Conservation (phyloP, 352 stramenopile species). For the Halophytophthora batemanensis region DNA sequence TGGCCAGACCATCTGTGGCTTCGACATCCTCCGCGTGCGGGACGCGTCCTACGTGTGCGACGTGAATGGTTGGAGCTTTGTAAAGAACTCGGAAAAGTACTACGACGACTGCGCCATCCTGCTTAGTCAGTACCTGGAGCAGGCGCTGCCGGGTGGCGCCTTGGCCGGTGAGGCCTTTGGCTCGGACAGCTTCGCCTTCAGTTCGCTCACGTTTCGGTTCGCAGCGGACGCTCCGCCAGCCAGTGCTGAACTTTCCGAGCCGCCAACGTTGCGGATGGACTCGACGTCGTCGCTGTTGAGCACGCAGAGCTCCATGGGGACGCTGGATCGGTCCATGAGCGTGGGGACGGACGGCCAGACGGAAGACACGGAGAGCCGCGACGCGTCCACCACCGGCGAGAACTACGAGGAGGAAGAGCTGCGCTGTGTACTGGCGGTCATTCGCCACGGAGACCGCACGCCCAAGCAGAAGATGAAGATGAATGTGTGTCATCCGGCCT, state of each 20-base stretch:
- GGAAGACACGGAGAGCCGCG: constrained; percentile 24
- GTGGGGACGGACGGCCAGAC: constrained; percentile 7
- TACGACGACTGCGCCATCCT: constrained; percentile 98
- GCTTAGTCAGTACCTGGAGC: constrained; percentile 80
- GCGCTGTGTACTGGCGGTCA: constrained; percentile 98
- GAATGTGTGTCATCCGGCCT: constrained; percentile 87
- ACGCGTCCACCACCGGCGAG: constrained; percentile 20
- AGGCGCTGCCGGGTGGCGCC: constrained; percentile 39
- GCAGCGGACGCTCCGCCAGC: constrained; percentile 33
- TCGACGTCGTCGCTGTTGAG: constrained; percentile 20
- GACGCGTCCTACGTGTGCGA: constrained; percentile 97
- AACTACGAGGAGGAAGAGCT: constrained; percentile 93
- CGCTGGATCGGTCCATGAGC: constrained; percentile 5
- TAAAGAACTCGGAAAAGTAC: constrained; percentile 99
- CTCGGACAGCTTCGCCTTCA: constrained; percentile 50
- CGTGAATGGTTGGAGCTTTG: constrained; percentile 99
- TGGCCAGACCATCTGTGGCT: constrained; percentile 96
- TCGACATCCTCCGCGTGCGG: constrained; percentile 96
- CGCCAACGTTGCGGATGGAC: constrained; percentile 31
- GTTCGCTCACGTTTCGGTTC: constrained; percentile 63
- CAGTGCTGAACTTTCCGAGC: constrained; percentile 60
- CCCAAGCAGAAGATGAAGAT: constrained; percentile 99
- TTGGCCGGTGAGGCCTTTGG: constrained; percentile 45
- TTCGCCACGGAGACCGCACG: constrained; percentile 98
- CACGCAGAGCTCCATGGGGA: constrained; percentile 5